These are phyloP conservation scores for Calamus simplicifolius DNA, from an alignment of 176 grass and related monocot species.

Conservation along the genomic window DNA sequence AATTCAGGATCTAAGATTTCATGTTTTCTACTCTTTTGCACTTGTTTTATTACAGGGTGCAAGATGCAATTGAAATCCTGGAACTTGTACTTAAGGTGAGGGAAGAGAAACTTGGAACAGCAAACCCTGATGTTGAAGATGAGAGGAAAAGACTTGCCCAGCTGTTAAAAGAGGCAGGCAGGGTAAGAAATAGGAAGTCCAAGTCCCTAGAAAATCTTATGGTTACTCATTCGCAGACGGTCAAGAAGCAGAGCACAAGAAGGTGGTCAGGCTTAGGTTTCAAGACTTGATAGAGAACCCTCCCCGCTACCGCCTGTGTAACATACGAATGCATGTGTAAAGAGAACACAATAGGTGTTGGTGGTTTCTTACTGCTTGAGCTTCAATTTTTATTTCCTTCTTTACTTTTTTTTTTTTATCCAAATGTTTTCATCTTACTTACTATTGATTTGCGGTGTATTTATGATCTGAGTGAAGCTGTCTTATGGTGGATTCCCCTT, in stretches of 20 bases:
- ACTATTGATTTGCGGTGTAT: too few relatives aligned
- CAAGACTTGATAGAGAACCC: conserved; percentile 35
- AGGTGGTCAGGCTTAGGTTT: conserved; percentile 92
- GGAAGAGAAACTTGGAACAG: conserved; percentile 89
- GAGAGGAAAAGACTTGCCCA: conserved; percentile 74
- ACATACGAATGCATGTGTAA: conserved; percentile 55
- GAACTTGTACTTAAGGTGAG: conserved; percentile 87
- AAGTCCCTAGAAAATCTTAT: conserved; percentile 82
- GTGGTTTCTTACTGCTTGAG: conserved; percentile 45
- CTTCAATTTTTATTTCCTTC: conserved; percentile 10
- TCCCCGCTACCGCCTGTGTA: conserved; percentile 28
- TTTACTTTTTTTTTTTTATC: background rate
- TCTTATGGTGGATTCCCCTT: too few relatives aligned
- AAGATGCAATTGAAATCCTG: conserved; percentile 86
- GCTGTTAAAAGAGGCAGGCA: conserved; percentile 80
- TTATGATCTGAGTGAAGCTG: too few relatives aligned
- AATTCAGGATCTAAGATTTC: too few relatives aligned
- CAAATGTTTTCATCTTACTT: too few relatives aligned
- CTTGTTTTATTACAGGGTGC: conserved; percentile 41
- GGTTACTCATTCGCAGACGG: conserved; percentile 27
- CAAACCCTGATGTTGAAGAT: conserved; percentile 87
- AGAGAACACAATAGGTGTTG: conserved; percentile 17
- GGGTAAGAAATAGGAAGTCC: conserved; percentile 71
- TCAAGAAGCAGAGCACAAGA: conserved; percentile 65
- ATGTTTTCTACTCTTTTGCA: too few relatives aligned